A percentile compares a stretch with the other conserved stretches of the same genome.
Conservation (phyloP, 176 grass and related monocot species). For the Carex pumila region DNA sequence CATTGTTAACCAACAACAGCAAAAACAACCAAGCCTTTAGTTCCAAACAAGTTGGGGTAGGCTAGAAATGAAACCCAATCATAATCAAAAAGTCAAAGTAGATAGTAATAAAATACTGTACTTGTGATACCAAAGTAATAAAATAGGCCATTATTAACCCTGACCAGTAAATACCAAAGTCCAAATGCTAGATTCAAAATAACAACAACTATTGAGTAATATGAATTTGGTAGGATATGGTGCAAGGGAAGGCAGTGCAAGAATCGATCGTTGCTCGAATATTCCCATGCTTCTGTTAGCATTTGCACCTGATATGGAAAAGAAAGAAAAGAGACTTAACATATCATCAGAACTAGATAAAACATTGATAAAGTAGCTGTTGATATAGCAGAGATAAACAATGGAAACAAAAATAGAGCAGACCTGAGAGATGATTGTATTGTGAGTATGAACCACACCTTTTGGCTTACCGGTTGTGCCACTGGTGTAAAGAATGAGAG, state of each 20-base stretch:
- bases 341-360: constrained; percentile 12
- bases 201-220: not conserved
- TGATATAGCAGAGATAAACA: not conserved
- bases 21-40: too few species aligned
- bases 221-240: constrained; percentile 65
- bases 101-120: too few species aligned
- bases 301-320: constrained; percentile 71
- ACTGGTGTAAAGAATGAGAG: constrained; percentile 97
- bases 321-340: constrained; percentile 22
- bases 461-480: constrained; percentile 97
- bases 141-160: not conserved
- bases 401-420: not conserved
- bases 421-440: constrained; percentile 77
- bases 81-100: too few species aligned
- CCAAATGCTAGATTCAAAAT: not conserved
- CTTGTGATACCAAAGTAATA: too few species aligned
- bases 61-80: too few species aligned
- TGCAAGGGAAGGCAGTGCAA: constrained; percentile 91
- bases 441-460: constrained; percentile 88
- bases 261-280: constrained; percentile 60
- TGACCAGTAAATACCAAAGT: not conserved
- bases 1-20: not conserved
- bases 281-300: constrained; percentile 84
- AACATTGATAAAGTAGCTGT: constrained; percentile 9
- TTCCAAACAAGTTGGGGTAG: too few species aligned